Base-by-base conservation (phyloP, 176 grass and related monocot genomes). In the Triticum dicoccoides region DNA sequence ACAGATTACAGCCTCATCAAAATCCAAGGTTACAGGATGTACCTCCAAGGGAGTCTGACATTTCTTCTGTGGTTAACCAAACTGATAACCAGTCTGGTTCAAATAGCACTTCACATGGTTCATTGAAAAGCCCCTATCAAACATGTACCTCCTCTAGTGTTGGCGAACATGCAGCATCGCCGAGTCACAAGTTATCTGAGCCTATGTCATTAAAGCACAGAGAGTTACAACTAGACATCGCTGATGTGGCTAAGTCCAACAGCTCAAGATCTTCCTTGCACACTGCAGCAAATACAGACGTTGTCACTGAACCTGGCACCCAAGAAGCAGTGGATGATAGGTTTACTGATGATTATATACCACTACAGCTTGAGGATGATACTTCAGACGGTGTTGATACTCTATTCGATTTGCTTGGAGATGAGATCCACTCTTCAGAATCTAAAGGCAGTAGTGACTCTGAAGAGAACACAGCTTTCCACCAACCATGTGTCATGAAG, bases 291-390 rank as follows among this genome's bases (percentile, higher is more conserved):
- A 83, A 86, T 85, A 69, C 5, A 1, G 44, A 61, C 38, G 71
- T 20, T 76, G 7, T 76, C 47, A 58, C 75, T 23, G 3, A 75
- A 67, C 35, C 79, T 58, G 30, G 80, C 29, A 83, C 77, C 44
- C 61, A 92, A 80, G 80, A 89, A 87, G 49, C 8, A 59, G 39
- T 75, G 15, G 62, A 83, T 79, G 79, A 83, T n/a, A 65, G 67
- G 79, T 86, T 29, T 80, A 83, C 61, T 81, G 74, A 83, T 89
- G 90, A 92, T 64, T 92, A 76, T 76, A 87, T 89, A 79, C 87
- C 87, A 68, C 80, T 92, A 23, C 38, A 76, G 9, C 69, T 73
- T 18, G 84, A 89, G 8, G 73, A 86, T 72, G 47, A 82, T 82
- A 24, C 27, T 62, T 68, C 85, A 64, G 51, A 88, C 11, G 17